These are phyloP conservation scores for Crithidia fasciculata DNA, from an alignment of 208 protist genomes.

Conservation along the genomic window DNA sequence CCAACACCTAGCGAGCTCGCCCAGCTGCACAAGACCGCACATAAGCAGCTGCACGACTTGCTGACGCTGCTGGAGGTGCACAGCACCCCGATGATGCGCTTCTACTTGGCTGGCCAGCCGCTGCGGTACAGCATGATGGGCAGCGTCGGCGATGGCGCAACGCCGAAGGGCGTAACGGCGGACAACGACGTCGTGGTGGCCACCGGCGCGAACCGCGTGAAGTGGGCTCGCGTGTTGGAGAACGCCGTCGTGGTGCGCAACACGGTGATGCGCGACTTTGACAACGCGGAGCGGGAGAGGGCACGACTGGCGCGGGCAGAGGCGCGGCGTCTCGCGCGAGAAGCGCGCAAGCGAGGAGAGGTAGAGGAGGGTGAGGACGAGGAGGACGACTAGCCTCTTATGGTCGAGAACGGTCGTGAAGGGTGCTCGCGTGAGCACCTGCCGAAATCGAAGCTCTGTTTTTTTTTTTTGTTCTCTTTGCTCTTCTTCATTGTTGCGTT, in stretches of 20 bases:
- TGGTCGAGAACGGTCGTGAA: too few species aligned
- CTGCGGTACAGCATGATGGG: slow-evolving; percentile 59
- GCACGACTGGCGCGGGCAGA: slow-evolving; percentile 51
- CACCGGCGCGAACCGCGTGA: slow-evolving; percentile 63
- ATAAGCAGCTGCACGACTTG: slow-evolving; percentile 67
- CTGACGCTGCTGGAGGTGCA: slow-evolving; percentile 62
- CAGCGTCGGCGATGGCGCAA: slow-evolving; percentile 6
- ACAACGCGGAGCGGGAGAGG: slow-evolving; percentile 53
- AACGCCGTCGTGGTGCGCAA: slow-evolving; percentile 86
- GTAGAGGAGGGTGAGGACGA: slow-evolving; percentile 66
- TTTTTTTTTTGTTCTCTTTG: too few species aligned
- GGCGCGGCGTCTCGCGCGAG: slow-evolving; percentile 40
- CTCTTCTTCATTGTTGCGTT: too few species aligned
- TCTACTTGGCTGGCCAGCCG: slow-evolving; percentile 68
- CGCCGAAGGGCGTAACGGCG: slow-evolving; percentile 25
- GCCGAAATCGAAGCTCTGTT: too few species aligned
- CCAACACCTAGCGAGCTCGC: slow-evolving; percentile 52
- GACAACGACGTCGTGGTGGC: slow-evolving; percentile 50
- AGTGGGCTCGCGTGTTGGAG: slow-evolving; percentile 68
- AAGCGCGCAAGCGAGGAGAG: slow-evolving; percentile 42
- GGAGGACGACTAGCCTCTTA: slow-evolving; percentile 24
- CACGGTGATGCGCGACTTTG: slow-evolving; percentile 66
- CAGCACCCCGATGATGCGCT: slow-evolving; percentile 81
- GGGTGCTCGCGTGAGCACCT: too few species aligned
- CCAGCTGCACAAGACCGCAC: slow-evolving; percentile 64